phyloP scores from a whole-genome alignment of 2,329 filamentous ascomycete genomes.

The Zalaria obscura region DNA sequence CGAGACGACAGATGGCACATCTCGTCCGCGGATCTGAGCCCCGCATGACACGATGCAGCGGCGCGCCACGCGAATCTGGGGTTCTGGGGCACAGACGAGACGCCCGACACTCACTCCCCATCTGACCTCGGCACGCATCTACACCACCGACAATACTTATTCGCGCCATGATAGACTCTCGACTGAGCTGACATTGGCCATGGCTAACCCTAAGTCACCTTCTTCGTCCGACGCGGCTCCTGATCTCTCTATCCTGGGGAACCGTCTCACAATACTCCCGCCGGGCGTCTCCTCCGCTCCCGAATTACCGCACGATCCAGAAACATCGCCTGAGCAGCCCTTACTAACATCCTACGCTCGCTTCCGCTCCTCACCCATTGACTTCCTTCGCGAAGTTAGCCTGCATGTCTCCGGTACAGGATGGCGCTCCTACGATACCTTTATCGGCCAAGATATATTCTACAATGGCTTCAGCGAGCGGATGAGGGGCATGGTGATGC shows the following conservation, averaged over 20 bases:
- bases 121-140: no score
- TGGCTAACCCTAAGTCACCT: not conserved
- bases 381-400: constrained; percentile 86
- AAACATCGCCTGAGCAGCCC: constrained; percentile 39
- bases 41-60: no score
- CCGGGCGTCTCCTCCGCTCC: constrained; percentile 23
- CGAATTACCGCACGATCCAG: constrained; percentile 1
- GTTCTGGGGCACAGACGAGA: no score
- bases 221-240: constrained; percentile 18
- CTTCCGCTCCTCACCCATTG: constrained; percentile 58
- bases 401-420: constrained; percentile 85
- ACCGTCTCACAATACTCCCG: constrained; percentile 29
- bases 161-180: no score
- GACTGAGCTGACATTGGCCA: not conserved
- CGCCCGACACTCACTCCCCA: no score
- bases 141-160: no score
- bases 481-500: constrained; percentile 68
- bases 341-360: constrained; percentile 74
- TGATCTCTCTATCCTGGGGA: constrained; percentile 32
- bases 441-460: constrained; percentile 85
- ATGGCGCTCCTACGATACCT: constrained; percentile 86
- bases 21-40: no score
- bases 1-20: not conserved
- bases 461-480: constrained; percentile 84
- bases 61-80: no score